A percentile compares a stretch with the other conserved stretches of the same genome.
phyloP scores from a whole-genome alignment of 768 basidiomycete species.

The Boletus reticuloceps region DNA sequence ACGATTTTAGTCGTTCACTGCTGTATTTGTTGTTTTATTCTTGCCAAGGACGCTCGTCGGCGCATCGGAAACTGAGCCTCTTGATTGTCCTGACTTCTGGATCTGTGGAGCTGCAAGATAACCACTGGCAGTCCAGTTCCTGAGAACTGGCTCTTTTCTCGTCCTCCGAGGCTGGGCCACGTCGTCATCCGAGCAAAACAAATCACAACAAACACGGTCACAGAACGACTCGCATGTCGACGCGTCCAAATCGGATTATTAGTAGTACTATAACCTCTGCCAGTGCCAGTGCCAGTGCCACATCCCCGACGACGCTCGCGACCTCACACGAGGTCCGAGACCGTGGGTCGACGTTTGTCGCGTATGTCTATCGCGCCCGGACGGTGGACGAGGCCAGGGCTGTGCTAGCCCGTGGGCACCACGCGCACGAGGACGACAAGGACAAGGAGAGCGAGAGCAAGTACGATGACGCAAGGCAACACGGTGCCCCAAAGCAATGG shows the following conservation, averaged over 20 bases:
- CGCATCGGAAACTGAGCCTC: too few species aligned
- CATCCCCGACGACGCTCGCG: conserved; percentile 13
- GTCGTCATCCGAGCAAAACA: too few species aligned
- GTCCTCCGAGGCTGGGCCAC: too few species aligned
- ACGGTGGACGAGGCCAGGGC: conserved; percentile 43
- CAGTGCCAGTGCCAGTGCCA: background rate
- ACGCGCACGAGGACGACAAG: too few species aligned
- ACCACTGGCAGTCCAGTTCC: too few species aligned
- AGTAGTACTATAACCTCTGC: background rate
- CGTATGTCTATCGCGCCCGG: conserved; percentile 45
- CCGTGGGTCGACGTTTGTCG: conserved; percentile 70
- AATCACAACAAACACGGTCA: too few species aligned
- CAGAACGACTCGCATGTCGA: background rate
- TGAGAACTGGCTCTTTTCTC: too few species aligned
- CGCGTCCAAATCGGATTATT: background rate
- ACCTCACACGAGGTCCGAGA: conserved; percentile 77
- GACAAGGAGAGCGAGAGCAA: too few species aligned
- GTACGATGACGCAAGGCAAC: too few species aligned
- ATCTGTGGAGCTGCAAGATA: too few species aligned
- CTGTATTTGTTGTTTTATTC: background rate
- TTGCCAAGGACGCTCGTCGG: background rate
- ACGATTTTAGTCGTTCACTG: background rate
- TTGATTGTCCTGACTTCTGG: too few species aligned
- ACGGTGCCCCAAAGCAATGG: too few species aligned
- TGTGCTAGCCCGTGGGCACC: background rate